Evolutionary conservation across 495 filamentous ascomycete genomes (phyloP), one percentile per base, ranked within the genome.

Genomic region (Aspergillus conjunctus): DNA sequence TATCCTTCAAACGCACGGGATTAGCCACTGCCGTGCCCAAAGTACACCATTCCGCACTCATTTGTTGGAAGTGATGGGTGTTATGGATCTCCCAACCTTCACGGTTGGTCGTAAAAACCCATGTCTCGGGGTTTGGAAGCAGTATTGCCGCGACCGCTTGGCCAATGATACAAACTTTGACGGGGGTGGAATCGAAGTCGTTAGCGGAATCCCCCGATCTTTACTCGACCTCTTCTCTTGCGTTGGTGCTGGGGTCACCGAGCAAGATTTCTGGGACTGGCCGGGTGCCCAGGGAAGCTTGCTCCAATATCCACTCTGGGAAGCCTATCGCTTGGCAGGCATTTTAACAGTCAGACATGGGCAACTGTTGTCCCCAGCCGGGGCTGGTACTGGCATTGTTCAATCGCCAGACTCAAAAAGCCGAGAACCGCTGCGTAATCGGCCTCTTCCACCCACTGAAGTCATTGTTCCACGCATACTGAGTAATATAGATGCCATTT

Each of bases 261-360:
- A 77, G 44, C 61, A 68, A 45, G 66, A 65, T 22, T 69, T 77
- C 41, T 75, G 71, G 74, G 58, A 74, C 41, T 77, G 74, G 74
- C 60, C 71, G 1, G 71, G 73, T 18, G 65, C 68, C 31, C 12
- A 44, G 7, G 73, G 74, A 0, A 74, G 37, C 26, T 66, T 73
- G 15, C 41, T 69, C 9, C 74, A 74, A 32, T 70, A 65, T 12
- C 73, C 74, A 54, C 32, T 77, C 4, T 77, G 74, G 74, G 73
- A 75, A 59, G 69, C 71, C 1, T 63, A 75, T 58, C 67, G 68
- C 11, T 50, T 74, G 15, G 69, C 74, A n/a, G 73, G 70, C 0
- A 73, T 77, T 14, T 32, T 77, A 26, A 54, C 60, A 18, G 31
- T 65, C 4, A 44, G 63, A 4, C 11, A 59, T 68, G 39, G 18